Evolutionary conservation across 352 stramenopile genomes (phyloP), one percentile per base, ranked within the genome.

Genomic region (Phytophthora capsici): DNA sequence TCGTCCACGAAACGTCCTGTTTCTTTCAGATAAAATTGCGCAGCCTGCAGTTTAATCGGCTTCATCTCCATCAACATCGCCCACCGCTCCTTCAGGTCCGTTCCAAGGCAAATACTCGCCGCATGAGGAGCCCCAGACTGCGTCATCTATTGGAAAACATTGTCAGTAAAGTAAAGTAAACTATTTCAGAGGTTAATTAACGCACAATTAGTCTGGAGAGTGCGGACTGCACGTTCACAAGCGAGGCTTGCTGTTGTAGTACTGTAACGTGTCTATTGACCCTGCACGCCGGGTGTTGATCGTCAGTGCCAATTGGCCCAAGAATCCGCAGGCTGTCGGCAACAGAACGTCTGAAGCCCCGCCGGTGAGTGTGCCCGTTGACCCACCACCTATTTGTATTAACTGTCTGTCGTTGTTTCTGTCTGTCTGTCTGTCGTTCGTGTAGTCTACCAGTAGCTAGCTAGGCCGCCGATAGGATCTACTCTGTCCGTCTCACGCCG

Each of bases 151-250:
- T 30, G 12, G 25, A 12, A 59, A 26, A 25, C 23, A 5, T 8
- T 8, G 25, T 52, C 12, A 54, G 47, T 13, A 13, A 20, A 10
- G 9, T 10, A 17, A 43, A 43, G 5, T 14, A 30, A 7, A 13
- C 28, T 17, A 12, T 12, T n/a, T 34, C 22, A 5, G 4, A 6
- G 5, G 12, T 2, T 30, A n/a, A 7, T 38, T 23, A 26, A 25
- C 20, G 20, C 55, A 77, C 64, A 38, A 55, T 63, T 14, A 75
- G 49, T n/a, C 56, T 57, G 10, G 69, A 78, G 17, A 80, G 20
- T 0, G 68, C 64, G 4, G 72, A 75, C 50, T 80, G 72, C 30
- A 75, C 69, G n/a, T 73, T 69, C 9, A 70, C 66, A 7, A 78
- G 56, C 16, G 65, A 74, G 38, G 64, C 40, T 34, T 78, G 62